Conservation (phyloP, 305 asterid genomes). For the Fraxinus baroniana region DNA sequence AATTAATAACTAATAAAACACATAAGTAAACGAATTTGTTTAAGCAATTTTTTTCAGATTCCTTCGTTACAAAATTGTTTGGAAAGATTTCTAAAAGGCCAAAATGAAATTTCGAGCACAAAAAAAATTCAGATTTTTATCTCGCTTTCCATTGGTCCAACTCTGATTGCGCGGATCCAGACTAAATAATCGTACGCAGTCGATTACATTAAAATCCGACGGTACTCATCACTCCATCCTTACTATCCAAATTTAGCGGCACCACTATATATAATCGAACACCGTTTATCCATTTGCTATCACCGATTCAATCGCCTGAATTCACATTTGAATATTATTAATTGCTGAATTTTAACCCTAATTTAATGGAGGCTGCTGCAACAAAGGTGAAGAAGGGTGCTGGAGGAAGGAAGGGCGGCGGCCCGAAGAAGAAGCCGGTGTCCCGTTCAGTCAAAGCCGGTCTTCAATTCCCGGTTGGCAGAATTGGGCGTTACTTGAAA, state of each 20-base stretch:
- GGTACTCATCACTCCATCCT: not conserved
- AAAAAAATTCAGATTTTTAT: not conserved
- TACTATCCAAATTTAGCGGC: not conserved
- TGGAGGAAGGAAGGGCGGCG: slow-evolving; percentile 15
- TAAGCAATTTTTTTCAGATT: not conserved
- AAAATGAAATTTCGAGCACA: not conserved
- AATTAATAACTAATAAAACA: not conserved
- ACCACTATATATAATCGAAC: slow-evolving; percentile 1
- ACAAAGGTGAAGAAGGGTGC: slow-evolving; percentile 8
- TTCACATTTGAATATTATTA: not conserved
- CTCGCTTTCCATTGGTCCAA: not conserved
- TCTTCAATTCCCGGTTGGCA: slow-evolving; percentile 22
- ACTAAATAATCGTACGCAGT: not conserved
- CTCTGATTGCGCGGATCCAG: not conserved
- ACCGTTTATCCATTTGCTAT: not conserved
- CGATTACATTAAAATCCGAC: not conserved
- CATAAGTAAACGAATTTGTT: not conserved
- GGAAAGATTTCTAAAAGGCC: not conserved
- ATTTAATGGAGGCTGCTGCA: slow-evolving; percentile 3
- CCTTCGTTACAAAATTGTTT: not conserved
- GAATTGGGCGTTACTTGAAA: slow-evolving; percentile 21
- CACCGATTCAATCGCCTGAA: not conserved
- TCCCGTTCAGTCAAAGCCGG: slow-evolving; percentile 20
- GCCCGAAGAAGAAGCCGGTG: slow-evolving; percentile 22
- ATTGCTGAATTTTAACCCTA: not conserved